These are phyloP conservation scores for Logfia minima DNA, from an alignment of 129 eudicot genomes.

Conservation along the genomic window DNA sequence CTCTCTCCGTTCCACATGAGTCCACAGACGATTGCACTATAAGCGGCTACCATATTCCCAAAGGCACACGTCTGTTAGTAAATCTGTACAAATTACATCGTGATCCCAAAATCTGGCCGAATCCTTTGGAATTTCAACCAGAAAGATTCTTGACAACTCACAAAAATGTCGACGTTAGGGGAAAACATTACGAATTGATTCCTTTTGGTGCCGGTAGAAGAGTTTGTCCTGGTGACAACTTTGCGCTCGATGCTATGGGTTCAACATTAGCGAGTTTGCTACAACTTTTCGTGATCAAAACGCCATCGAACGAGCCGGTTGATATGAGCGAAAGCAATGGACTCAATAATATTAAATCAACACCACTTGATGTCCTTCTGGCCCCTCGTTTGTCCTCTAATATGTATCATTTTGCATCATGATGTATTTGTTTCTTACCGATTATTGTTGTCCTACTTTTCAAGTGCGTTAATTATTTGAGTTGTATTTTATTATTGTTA, in stretches of 20 bases:
- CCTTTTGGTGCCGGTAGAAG: neutral
- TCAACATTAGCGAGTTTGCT: neutral
- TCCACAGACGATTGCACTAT: constrained; percentile 30
- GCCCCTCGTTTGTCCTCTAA: neutral
- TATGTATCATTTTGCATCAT: neutral
- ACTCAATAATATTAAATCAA: neutral
- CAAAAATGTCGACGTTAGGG: neutral
- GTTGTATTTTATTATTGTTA: too few species aligned
- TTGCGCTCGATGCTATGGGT: neutral
- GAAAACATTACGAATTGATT: neutral
- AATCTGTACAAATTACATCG: constrained; percentile 32
- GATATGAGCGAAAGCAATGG: neutral
- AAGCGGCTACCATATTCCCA: constrained; percentile 26
- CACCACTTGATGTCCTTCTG: neutral
- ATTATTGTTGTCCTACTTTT: neutral
- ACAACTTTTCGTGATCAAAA: neutral
- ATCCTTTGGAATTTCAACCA: neutral
- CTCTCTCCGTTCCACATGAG: constrained; percentile 34
- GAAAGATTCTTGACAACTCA: neutral
- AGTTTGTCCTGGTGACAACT: neutral
- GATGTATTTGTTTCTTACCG: neutral
- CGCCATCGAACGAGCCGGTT: neutral
- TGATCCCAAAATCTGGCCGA: neutral
- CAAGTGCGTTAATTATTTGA: neutral
- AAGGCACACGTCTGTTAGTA: constrained; percentile 9